Conservation (phyloP, 306 rosid species). For the Ceratonia siliqua region DNA sequence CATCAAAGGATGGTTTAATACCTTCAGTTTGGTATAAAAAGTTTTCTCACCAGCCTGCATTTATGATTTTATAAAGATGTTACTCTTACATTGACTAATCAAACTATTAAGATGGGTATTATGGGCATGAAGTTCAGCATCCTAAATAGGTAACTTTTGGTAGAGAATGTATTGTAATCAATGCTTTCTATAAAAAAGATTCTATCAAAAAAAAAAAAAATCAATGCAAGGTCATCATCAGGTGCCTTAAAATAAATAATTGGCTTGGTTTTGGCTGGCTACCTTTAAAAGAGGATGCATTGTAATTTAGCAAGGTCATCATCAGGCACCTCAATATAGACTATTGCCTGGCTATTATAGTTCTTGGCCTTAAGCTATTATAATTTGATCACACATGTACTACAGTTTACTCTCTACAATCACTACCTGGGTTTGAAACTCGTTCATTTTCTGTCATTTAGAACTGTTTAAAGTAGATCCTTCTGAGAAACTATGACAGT, state of each 20-base stretch:
- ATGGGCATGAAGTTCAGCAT: background rate
- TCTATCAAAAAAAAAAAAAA: no score
- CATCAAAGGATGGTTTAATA: background rate
- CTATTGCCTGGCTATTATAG: background rate
- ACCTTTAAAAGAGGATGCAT: background rate
- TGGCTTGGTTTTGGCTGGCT: no score
- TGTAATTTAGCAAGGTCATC: background rate
- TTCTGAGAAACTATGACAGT: slow-evolving; percentile 9
- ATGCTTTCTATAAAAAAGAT: no score
- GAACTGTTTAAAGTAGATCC: background rate
- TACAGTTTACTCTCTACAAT: background rate
- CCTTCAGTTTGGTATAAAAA: background rate
- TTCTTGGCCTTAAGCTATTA: background rate
- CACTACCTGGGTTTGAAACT: background rate
- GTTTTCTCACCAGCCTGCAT: background rate
- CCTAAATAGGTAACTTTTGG: background rate
- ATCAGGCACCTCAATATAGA: background rate
- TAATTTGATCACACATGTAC: background rate
- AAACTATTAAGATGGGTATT: background rate
- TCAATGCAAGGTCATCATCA: background rate
- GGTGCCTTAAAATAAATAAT: slow-evolving; percentile 1
- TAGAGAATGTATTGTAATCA: background rate
- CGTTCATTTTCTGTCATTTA: background rate
- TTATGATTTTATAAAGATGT: background rate
- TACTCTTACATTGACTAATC: slow-evolving; percentile 3